Percentiles rank a stretch among this genome's conserved stretches.
These are phyloP conservation scores for Hygrocybe punicea DNA, from an alignment of 768 basidiomycete species.

Conservation along the genomic window DNA sequence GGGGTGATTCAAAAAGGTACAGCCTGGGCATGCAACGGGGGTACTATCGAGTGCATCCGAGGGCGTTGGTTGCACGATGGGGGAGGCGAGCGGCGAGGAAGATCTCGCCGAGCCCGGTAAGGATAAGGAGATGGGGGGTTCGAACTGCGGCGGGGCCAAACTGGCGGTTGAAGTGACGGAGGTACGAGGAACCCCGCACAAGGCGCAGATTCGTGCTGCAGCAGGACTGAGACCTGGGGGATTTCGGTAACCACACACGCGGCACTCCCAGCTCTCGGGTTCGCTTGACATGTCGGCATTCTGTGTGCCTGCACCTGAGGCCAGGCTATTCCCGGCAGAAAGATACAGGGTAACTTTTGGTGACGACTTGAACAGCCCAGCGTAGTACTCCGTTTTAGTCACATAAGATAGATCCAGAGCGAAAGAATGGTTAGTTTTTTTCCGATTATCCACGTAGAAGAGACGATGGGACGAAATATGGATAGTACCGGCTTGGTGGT, in stretches of 20 bases:
- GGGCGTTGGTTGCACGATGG: conserved; percentile 34
- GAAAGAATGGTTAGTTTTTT: conserved; percentile 58
- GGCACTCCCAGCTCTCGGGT: conserved; percentile 74
- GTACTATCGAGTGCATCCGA: conserved; percentile 29
- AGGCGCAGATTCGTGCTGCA: conserved; percentile 63
- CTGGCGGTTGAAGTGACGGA: conserved; percentile 32
- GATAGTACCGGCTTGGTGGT: conserved; percentile 71
- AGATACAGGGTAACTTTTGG: conserved; percentile 83
- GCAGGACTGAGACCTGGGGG: conserved; percentile 70
- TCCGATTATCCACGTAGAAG: conserved; percentile 66
- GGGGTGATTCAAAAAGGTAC: conserved; percentile 89
- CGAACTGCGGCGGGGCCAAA: conserved; percentile 23
- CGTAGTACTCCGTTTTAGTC: conserved; percentile 80
- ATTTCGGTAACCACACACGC: conserved; percentile 85
- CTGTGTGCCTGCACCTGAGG: conserved; percentile 17
- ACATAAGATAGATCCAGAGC: conserved; percentile 62
- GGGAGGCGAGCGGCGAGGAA: conserved; percentile 34
- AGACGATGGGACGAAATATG: conserved; percentile 80
- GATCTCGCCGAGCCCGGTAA: conserved; percentile 37
- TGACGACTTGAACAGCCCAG: conserved; percentile 85
- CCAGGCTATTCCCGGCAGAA: conserved; percentile 28
- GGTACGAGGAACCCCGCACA: conserved; percentile 77
- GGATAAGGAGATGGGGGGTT: conserved; percentile 35
- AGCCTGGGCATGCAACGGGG: conserved; percentile 70
- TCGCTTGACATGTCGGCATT: conserved; percentile 22